Evolutionary conservation across 345 rosid species (phyloP), one percentile per base, ranked within the genome.

Genomic region (Eucalyptus guilfoylei): DNA sequence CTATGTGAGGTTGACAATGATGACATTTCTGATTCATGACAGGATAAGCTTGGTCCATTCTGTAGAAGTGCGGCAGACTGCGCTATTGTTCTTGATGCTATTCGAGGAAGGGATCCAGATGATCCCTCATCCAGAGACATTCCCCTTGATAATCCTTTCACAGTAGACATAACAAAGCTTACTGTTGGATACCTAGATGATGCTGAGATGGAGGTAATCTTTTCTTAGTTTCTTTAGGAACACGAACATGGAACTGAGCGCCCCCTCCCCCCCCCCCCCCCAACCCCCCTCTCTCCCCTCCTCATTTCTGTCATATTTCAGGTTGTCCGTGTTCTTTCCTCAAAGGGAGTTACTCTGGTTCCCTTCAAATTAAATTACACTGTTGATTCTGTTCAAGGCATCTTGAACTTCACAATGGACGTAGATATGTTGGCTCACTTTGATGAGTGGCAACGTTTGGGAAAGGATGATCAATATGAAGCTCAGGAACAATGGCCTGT

Each of bases 401-500:
- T 96, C 91, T 89, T 96, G 67, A 94, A 95, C 88, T 95, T 97
- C 92, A 97, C 97, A 6, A 96, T 97, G 98, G 96, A 93, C 45
- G 95, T 96, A 44, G 99, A 96, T 47, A 94, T 96, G 97, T 86
- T 96, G 91, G 95, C 97, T 88, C 98, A 96, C 90, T 97, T 97
- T 90, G 98, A 97, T 89, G 94, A 96, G 92, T 97, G 99, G 97
- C 98, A 97, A 90, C 94, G 98, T 87, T 87, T 90, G 19, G 92
- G 94, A 45, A 91, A 91, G 90, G 98, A 96, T 26, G 96, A 95
- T 91, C 90, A 86, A 32, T 97, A 95, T 87, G 98, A 97, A 95
- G 97, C 98, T 91, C 97, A 95, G 88, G 98, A 96, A 76, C 99
- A 97, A 92, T 97, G 99, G 98, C 99, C 99, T 7, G 76, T 93